Evolutionary conservation across 495 filamentous ascomycete species (phyloP).

Genomic region (Xylaria intraflava): DNA sequence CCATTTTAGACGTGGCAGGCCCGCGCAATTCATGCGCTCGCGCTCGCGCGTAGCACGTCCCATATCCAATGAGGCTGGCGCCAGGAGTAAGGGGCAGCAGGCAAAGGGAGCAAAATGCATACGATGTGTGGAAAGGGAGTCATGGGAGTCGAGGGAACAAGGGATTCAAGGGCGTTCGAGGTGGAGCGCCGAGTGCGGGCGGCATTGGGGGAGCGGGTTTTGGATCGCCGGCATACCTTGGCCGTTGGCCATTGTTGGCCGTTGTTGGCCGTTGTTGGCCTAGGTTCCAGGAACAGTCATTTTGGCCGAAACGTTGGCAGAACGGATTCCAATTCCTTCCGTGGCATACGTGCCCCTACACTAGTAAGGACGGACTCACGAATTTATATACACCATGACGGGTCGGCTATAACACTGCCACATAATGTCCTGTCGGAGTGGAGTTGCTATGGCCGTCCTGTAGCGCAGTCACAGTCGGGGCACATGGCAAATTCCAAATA

Average conservation of each 20-base stretch:
- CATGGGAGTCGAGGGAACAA: too few species aligned
- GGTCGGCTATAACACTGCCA: too few species aligned
- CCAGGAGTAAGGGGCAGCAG: too few species aligned
- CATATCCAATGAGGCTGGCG: neutral
- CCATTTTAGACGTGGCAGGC: neutral
- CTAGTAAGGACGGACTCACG: too few species aligned
- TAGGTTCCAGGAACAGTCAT: neutral
- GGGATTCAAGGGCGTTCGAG: neutral
- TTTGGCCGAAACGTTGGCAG: neutral
- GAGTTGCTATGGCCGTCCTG: neutral
- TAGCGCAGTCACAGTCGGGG: neutral
- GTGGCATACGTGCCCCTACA: too few species aligned
- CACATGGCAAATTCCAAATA: constrained; percentile 12
- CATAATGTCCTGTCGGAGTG: neutral
- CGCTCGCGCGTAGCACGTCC: neutral
- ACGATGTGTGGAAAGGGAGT: too few species aligned
- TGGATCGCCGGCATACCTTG: too few species aligned
- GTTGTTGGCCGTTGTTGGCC: neutral
- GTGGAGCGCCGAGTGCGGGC: neutral
- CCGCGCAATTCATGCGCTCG: neutral
- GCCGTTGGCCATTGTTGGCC: too few species aligned
- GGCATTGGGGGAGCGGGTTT: neutral
- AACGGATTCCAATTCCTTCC: too few species aligned
- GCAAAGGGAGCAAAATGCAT: too few species aligned
- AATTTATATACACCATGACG: too few species aligned